phyloP scores from a whole-genome alignment of 78 protist species.

The Dictyostelium purpureum region DNA sequence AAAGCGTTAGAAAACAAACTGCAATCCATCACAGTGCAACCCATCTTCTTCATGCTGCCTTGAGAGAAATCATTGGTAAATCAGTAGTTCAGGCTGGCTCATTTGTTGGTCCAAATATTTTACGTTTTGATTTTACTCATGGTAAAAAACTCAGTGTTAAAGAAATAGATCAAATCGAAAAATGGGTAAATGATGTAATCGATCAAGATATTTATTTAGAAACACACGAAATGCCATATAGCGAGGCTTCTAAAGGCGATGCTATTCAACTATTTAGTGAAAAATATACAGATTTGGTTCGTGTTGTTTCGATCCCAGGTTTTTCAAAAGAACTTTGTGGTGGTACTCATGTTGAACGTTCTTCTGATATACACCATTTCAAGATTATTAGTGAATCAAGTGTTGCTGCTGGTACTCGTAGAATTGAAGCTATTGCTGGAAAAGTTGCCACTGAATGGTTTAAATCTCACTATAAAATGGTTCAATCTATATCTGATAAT shows the following conservation, averaged over 20 bases:
- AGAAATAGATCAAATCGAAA: conserved; percentile 23
- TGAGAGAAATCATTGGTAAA: not conserved
- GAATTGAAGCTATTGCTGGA: conserved; percentile 78
- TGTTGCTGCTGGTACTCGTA: conserved; percentile 73
- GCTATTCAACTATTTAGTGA: conserved; percentile 64
- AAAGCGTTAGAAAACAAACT: conserved; percentile 27
- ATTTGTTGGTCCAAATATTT: conserved; percentile 29
- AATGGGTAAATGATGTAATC: conserved; percentile 35
- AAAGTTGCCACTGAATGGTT: conserved; percentile 15
- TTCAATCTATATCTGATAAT: not conserved
- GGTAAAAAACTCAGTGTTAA: not conserved
- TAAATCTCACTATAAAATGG: not conserved
- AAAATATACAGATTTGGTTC: conserved; percentile 46
- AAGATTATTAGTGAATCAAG: conserved; percentile 38
- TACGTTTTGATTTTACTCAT: conserved; percentile 67
- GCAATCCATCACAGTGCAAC: conserved; percentile 79
- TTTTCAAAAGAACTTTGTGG: conserved; percentile 71
- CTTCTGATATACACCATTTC: conserved; percentile 4
- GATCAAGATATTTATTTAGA: not conserved
- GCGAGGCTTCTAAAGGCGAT: conserved; percentile 33
- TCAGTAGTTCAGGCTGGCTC: conserved; percentile 76
- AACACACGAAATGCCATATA: conserved; percentile 4
- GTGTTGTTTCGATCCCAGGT: conserved; percentile 41
- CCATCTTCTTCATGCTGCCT: conserved; percentile 71
- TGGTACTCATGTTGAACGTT: conserved; percentile 66